A percentile compares a stretch with the other conserved stretches of the same genome.
phyloP scores from a whole-genome alignment of 805 yeast genomes.

The Ogataea pilisensis region DNA sequence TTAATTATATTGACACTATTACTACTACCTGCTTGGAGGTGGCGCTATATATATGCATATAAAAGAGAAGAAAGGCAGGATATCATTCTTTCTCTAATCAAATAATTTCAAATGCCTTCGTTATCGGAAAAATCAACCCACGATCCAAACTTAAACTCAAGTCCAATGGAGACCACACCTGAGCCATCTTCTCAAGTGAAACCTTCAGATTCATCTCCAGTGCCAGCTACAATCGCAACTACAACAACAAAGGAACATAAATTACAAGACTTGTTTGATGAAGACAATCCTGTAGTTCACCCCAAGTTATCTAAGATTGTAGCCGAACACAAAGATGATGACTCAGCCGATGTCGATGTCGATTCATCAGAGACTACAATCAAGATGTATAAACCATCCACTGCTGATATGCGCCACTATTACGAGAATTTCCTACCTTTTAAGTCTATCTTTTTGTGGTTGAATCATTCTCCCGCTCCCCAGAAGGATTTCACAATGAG shows the following conservation, averaged over 20 bases:
- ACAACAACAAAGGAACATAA: neutral
- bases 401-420: slow-evolving; percentile 67
- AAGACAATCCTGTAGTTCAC: neutral
- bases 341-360: neutral
- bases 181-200: slow-evolving; percentile 23
- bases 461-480: slow-evolving; percentile 78
- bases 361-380: neutral
- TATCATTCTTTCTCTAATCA: no score
- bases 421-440: slow-evolving; percentile 74
- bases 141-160: neutral
- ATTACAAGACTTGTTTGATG: slow-evolving; percentile 5
- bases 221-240: slow-evolving; percentile 2
- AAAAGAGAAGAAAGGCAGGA: no score
- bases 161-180: slow-evolving; percentile 9
- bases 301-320: neutral
- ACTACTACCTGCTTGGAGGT: no score
- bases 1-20: no score
- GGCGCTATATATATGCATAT: no score
- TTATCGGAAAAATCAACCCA: slow-evolving; percentile 36
- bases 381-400: slow-evolving; percentile 33
- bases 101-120: slow-evolving; percentile 13
- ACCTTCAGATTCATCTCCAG: slow-evolving; percentile 12
- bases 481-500: slow-evolving; percentile 77
- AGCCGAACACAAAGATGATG: neutral
- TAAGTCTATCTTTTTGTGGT: slow-evolving; percentile 78